phyloP scores from a whole-genome alignment of 495 filamentous ascomycete species.

The Diplogelasinospora grovesii region DNA sequence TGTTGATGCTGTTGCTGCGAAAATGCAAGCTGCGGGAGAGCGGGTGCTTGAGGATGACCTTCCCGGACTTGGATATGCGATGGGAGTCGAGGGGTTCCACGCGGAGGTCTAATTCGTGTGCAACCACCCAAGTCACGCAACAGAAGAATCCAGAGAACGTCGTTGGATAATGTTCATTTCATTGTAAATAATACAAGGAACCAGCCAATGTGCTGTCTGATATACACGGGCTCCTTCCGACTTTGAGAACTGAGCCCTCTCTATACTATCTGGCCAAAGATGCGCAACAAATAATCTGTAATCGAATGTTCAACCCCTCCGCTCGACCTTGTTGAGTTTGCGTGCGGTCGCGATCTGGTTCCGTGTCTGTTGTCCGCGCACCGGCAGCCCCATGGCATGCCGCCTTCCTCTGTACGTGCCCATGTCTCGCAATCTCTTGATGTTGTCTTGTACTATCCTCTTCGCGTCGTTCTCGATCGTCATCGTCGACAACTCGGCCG shows the following conservation, averaged over 20 bases:
- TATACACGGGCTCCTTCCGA: no score
- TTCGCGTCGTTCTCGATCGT: constrained; percentile 87
- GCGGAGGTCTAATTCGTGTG: no score
- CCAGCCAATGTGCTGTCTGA: no score
- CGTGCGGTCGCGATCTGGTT: constrained; percentile 72
- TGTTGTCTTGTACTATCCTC: constrained; percentile 71
- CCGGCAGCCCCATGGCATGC: constrained; percentile 84
- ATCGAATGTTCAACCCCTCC: constrained; percentile 41
- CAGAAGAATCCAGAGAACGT: no score
- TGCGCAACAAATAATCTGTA: background rate
- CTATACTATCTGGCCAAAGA: no score
- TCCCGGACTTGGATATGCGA: no score
- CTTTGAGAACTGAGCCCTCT: no score
- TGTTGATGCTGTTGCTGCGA: constrained; percentile 57
- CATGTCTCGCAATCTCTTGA: constrained; percentile 80
- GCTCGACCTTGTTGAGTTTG: constrained; percentile 74
- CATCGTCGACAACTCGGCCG: constrained; percentile 81
- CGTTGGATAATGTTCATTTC: no score
- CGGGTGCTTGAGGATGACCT: constrained; percentile 58
- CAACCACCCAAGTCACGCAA: no score
- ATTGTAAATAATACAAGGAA: no score
- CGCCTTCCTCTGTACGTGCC: constrained; percentile 83
- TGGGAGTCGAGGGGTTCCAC: no score
- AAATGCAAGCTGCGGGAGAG: constrained; percentile 54
- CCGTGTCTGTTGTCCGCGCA: constrained; percentile 79